phyloP scores from a whole-genome alignment of 176 grass and related monocot genomes.

The Ananas comosus region DNA sequence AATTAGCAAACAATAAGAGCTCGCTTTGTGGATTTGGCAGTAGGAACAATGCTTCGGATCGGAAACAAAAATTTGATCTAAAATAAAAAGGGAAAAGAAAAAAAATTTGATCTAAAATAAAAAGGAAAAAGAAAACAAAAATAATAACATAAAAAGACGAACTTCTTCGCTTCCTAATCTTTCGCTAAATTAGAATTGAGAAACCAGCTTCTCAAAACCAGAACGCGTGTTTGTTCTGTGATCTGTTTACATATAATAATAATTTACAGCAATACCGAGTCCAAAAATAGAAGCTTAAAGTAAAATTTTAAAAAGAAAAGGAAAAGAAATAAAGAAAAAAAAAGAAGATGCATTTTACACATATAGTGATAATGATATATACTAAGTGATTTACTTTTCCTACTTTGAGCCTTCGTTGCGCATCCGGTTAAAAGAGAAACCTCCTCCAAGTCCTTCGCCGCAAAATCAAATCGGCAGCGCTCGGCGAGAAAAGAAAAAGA shows the following conservation, averaged over 20 bases:
- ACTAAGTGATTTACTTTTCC: background rate
- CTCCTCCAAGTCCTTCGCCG: background rate
- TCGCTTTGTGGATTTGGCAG: too few relatives aligned
- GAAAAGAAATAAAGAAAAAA: background rate
- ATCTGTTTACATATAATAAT: constrained; percentile 1
- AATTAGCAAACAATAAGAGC: too few relatives aligned
- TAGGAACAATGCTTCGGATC: too few relatives aligned
- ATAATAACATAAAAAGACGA: too few relatives aligned
- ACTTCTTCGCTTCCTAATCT: too few relatives aligned
- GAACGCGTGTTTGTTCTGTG: background rate
- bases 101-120: too few relatives aligned
- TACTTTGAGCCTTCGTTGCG: background rate
- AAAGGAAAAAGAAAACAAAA: too few relatives aligned
- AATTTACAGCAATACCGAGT: background rate
- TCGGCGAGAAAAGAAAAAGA: constrained; percentile 1
- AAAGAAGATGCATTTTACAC: background rate
- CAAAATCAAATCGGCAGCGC: constrained; percentile 28
- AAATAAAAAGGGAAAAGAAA: too few relatives aligned
- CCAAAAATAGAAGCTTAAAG: background rate
- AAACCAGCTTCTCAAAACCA: background rate
- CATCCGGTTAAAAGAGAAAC: too few relatives aligned
- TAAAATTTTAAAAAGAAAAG: too few relatives aligned
- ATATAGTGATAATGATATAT: background rate
- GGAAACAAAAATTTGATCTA: too few relatives aligned
- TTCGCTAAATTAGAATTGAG: background rate